Conservation (phyloP, 1,284 basidiomycete species). For the Cutaneotrichosporon cutaneum region DNA sequence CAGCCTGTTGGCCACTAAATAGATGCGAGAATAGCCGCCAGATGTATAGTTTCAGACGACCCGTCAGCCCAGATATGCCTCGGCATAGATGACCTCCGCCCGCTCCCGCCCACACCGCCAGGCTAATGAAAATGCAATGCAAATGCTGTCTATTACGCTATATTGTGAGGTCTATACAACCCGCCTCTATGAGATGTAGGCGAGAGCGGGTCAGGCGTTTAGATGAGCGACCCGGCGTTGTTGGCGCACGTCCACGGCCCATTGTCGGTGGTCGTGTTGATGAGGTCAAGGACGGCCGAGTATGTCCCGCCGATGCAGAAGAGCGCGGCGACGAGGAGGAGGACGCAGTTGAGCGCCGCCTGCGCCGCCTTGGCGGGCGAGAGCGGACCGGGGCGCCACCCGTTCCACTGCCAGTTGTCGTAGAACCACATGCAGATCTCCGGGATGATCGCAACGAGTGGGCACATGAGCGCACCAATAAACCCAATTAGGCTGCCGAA, state of each 20-base stretch:
- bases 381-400: constrained; percentile 15
- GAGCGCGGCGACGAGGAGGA: constrained; percentile 33
- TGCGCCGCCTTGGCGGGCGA: constrained; percentile 18
- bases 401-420: constrained; percentile 23
- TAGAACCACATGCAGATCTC: constrained; percentile 39
- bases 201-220: background rate
- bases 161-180: background rate
- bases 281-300: constrained; percentile 31
- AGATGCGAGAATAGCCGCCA: too few relatives aligned
- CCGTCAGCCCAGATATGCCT: too few relatives aligned
- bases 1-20: too few relatives aligned
- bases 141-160: background rate
- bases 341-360: constrained; percentile 30
- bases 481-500: constrained; percentile 36
- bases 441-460: constrained; percentile 25
- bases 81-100: too few relatives aligned
- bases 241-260: constrained; percentile 33
- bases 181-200: background rate
- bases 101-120: too few relatives aligned
- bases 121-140: background rate
- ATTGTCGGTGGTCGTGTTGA: constrained; percentile 20
- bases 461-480: constrained; percentile 34
- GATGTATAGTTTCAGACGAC: too few relatives aligned
- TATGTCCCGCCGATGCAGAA: constrained; percentile 37
- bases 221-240: constrained; percentile 22